These are phyloP conservation scores for Raddia guianensis DNA, from an alignment of 176 grass and related monocot species.

Conservation along the genomic window DNA sequence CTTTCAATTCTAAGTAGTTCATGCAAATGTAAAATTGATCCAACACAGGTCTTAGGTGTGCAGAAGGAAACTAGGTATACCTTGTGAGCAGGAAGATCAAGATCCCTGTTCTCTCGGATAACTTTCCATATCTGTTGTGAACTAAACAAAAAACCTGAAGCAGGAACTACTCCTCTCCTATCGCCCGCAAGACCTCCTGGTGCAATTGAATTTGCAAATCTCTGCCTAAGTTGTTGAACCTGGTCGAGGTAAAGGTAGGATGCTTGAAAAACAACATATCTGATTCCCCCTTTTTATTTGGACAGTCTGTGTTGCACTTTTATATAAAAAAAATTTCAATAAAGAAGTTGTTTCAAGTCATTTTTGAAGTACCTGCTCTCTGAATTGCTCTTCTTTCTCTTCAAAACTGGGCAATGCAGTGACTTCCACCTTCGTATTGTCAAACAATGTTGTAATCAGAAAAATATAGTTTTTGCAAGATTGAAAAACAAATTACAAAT, in stretches of 20 bases:
- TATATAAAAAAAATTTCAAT: neutral
- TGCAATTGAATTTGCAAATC: constrained; percentile 91
- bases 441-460: constrained; percentile 26
- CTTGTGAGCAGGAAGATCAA: constrained; percentile 99
- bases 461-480: constrained; percentile 27
- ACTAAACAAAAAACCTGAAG: constrained; percentile 98
- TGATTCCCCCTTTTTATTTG: neutral
- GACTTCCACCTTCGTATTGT: constrained; percentile 78
- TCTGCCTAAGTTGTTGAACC: constrained; percentile 92
- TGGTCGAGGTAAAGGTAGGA: constrained; percentile 52
- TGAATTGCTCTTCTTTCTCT: constrained; percentile 98
- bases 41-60: constrained; percentile 15
- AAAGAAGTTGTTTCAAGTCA: constrained; percentile 25
- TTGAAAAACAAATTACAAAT: neutral
- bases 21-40: neutral
- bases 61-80: constrained; percentile 42
- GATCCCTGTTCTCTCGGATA: constrained; percentile 92
- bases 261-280: constrained; percentile 33
- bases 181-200: constrained; percentile 95
- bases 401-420: constrained; percentile 92
- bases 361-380: constrained; percentile 65
- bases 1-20: constrained; percentile 13
- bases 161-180: constrained; percentile 92
- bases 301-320: neutral
- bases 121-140: constrained; percentile 96